These are phyloP conservation scores for Candida easanensis DNA, from an alignment of 805 yeast genomes.

Conservation along the genomic window DNA sequence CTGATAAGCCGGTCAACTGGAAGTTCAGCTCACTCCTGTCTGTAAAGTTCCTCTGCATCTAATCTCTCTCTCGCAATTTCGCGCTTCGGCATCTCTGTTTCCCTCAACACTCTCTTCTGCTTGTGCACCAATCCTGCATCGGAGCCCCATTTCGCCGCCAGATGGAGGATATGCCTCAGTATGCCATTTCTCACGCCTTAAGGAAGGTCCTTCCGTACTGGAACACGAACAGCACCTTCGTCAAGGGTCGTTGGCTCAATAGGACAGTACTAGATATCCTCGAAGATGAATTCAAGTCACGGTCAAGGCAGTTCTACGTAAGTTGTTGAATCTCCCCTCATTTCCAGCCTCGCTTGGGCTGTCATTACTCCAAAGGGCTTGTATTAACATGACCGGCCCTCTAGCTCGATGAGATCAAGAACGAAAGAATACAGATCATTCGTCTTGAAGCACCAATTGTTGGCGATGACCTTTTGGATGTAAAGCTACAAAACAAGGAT, in stretches of 20 bases:
- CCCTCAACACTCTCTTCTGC: too few relatives aligned
- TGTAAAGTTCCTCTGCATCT: too few relatives aligned
- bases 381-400: not conserved
- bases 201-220: slow-evolving; percentile 73
- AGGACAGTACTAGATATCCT: slow-evolving; percentile 21
- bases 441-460: slow-evolving; percentile 2
- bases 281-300: slow-evolving; percentile 20
- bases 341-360: too few relatives aligned
- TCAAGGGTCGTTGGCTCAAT: slow-evolving; percentile 26
- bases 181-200: slow-evolving; percentile 28
- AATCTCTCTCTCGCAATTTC: too few relatives aligned
- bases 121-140: too few relatives aligned
- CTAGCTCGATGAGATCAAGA: slow-evolving; percentile 8
- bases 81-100: too few relatives aligned
- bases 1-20: too few relatives aligned
- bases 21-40: too few relatives aligned
- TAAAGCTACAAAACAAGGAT: slow-evolving; percentile 27
- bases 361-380: not conserved
- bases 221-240: slow-evolving; percentile 17
- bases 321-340: too few relatives aligned
- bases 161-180: slow-evolving; percentile 7
- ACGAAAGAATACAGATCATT: slow-evolving; percentile 10
- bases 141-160: not conserved
- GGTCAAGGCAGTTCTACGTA: slow-evolving; percentile 13
- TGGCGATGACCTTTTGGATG: slow-evolving; percentile 7